Evolutionary conservation across 768 basidiomycete genomes (phyloP), one percentile per base, ranked within the genome.

Genomic region (Hygrophoropsis aurantiaca): DNA sequence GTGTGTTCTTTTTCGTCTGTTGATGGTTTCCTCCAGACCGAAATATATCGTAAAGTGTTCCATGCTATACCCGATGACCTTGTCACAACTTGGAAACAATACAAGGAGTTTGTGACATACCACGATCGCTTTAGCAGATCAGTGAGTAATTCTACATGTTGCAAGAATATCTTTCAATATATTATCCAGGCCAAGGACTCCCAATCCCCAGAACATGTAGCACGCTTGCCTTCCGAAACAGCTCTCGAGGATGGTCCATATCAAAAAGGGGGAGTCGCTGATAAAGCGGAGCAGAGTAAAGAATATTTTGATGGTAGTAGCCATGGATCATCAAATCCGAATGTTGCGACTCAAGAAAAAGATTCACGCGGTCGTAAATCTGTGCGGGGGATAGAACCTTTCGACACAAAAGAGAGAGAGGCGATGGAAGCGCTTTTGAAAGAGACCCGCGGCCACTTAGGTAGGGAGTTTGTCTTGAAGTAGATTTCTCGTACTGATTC

Each of bases 11-110:
- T 6, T 42, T 11, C 19, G 20, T 23, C n/a, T 38, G 10, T 52
- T 54, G 5, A 50, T n/a, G 11, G 5, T 25, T 42, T 44, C 11
- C 42, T 47, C 10, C 50, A 94, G 93, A 99, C 95, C 51, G 90
- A 95, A 62, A 92, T 97, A 53, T 97, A 81, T 69, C 85, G 94
- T 46, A 94, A 90, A 61, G 93, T 97, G 3, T 99, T 99, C 73
- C 86, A 92, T 57, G 86, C 88, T 27, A 73, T 94, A 44, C 95
- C 97, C 5, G 95, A 98, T 63, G 94, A 99, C 62, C 74, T 84
- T 19, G 81, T 97, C 50, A 86, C 85, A 2, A 95, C 94, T 0
- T 99, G 95, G 95, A 94, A 94, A 59, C 88, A 92, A 59, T 97
- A 86, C 68, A 94, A 85, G 61, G 90, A 94, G 52, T 97, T 90